A percentile compares a stretch with the other conserved stretches of the same genome.
Conservation (phyloP, 805 yeast species). For the Pichia californica region DNA sequence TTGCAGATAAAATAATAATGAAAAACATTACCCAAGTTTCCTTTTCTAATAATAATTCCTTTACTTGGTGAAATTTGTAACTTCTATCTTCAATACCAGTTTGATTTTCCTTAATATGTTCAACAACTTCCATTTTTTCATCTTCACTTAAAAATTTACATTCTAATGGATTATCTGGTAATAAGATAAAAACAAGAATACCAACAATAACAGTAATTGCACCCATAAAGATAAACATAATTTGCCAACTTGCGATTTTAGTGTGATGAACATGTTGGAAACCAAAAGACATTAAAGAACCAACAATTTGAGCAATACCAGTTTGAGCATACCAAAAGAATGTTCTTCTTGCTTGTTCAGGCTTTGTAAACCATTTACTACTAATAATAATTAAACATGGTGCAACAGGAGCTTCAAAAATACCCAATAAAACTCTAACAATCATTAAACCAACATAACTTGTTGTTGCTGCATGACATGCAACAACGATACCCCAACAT, state of each 20-base stretch:
- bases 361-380: conserved; percentile 22
- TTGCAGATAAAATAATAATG: conserved; percentile 21
- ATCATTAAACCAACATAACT: conserved; percentile 40
- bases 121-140: conserved; percentile 28
- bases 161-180: conserved; percentile 26
- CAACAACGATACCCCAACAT: conserved; percentile 30
- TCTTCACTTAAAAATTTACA: conserved; percentile 26
- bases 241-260: conserved; percentile 21
- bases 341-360: conserved; percentile 21
- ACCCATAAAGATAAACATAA: conserved; percentile 27
- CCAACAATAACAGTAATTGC: conserved; percentile 26
- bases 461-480: conserved; percentile 37
- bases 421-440: conserved; percentile 41
- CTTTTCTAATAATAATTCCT: conserved; percentile 21
- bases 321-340: conserved; percentile 19
- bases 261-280: conserved; percentile 21
- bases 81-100: conserved; percentile 28
- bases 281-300: conserved; percentile 24
- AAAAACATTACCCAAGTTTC: conserved; percentile 18
- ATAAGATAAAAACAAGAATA: conserved; percentile 18
- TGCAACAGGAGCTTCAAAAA: conserved; percentile 22
- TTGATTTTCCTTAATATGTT: conserved; percentile 24
- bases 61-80: conserved; percentile 24
- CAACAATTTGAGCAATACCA: conserved; percentile 20
- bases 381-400: conserved; percentile 10